Percentiles rank a stretch among this genome's conserved stretches.
Evolutionary conservation across 352 stramenopile species (phyloP).

Genomic region (Globisporangium emineosum): DNA sequence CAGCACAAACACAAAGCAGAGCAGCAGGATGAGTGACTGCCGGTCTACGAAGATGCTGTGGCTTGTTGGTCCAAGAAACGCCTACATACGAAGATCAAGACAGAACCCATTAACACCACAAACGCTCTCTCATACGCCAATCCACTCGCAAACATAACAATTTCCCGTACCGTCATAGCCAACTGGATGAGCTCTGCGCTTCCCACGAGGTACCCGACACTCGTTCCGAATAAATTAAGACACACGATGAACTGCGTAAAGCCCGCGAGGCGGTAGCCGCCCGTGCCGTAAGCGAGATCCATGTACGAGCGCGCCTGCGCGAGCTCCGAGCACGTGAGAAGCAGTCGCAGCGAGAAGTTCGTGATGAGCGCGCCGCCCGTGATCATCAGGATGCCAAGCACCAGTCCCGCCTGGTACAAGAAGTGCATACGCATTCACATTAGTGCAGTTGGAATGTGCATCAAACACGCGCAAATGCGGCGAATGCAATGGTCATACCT

Average conservation of each 20-base stretch:
- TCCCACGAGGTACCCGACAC: slow-evolving; percentile 78
- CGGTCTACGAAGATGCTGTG: slow-evolving; percentile 59
- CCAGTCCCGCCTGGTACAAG: slow-evolving; percentile 35
- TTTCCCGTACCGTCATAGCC: slow-evolving; percentile 37
- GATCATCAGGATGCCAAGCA: slow-evolving; percentile 76
- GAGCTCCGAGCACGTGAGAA: slow-evolving; percentile 78
- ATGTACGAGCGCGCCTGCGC: slow-evolving; percentile 80
- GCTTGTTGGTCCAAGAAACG: slow-evolving; percentile 41
- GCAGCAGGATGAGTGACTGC: slow-evolving; percentile 63
- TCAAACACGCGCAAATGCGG: no score
- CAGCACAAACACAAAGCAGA: slow-evolving; percentile 62
- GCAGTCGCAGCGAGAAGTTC: slow-evolving; percentile 78
- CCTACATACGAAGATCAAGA: slow-evolving; percentile 10
- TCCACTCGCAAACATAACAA: not conserved
- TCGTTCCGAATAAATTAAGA: slow-evolving; percentile 88
- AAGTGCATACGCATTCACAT: not conserved
- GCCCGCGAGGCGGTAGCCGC: slow-evolving; percentile 52
- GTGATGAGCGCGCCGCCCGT: slow-evolving; percentile 58
- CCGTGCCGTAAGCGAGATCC: slow-evolving; percentile 66
- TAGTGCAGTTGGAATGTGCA: no score
- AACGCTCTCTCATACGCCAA: not conserved
- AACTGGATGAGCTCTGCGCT: slow-evolving; percentile 77
- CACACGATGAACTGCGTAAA: slow-evolving; percentile 82
- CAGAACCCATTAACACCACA: not conserved
- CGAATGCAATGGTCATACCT: slow-evolving; percentile 19